A percentile compares a stretch with the other conserved stretches of the same genome.
Evolutionary conservation across 495 filamentous ascomycete species (phyloP).

Genomic region (Pyrenopolyporus hunteri): DNA sequence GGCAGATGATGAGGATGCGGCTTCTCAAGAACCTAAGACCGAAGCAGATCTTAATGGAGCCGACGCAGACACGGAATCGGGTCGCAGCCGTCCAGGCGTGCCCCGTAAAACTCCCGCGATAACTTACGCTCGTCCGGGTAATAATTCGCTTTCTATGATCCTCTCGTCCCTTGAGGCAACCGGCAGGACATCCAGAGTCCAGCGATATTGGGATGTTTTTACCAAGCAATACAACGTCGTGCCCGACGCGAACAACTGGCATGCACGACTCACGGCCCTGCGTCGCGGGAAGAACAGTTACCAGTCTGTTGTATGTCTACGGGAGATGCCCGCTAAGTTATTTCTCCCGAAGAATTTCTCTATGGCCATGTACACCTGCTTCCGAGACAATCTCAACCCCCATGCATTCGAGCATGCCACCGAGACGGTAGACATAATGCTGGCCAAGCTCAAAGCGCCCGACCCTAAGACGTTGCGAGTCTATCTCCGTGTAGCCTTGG

Average conservation of each 20-base stretch:
- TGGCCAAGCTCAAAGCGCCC: constrained; percentile 43
- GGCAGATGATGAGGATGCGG: constrained; percentile 43
- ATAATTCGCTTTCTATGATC: constrained; percentile 72
- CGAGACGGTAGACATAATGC: constrained; percentile 64
- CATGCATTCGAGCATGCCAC: constrained; percentile 63
- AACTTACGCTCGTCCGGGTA: constrained; percentile 60
- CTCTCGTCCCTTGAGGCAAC: constrained; percentile 65
- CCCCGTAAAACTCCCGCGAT: constrained; percentile 15
- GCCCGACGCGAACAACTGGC: constrained; percentile 73
- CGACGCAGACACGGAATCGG: neutral
- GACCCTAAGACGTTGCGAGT: constrained; percentile 51
- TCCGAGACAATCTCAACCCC: constrained; percentile 72
- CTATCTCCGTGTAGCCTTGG: constrained; percentile 49
- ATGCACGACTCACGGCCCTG: constrained; percentile 72
- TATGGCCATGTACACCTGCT: constrained; percentile 71
- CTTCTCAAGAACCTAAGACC: neutral
- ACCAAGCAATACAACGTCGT: constrained; percentile 59
- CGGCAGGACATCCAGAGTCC: constrained; percentile 54
- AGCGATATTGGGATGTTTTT: constrained; percentile 76
- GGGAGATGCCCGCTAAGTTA: constrained; percentile 51
- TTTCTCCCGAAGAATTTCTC: constrained; percentile 64
- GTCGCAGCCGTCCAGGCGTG: neutral
- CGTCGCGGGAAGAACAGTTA: constrained; percentile 64
- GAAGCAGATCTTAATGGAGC: neutral
- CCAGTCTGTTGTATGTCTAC: constrained; percentile 59